These are phyloP conservation scores for Pseudopediastrum boryanum DNA, from an alignment of 139 green algal species.

Conservation along the genomic window DNA sequence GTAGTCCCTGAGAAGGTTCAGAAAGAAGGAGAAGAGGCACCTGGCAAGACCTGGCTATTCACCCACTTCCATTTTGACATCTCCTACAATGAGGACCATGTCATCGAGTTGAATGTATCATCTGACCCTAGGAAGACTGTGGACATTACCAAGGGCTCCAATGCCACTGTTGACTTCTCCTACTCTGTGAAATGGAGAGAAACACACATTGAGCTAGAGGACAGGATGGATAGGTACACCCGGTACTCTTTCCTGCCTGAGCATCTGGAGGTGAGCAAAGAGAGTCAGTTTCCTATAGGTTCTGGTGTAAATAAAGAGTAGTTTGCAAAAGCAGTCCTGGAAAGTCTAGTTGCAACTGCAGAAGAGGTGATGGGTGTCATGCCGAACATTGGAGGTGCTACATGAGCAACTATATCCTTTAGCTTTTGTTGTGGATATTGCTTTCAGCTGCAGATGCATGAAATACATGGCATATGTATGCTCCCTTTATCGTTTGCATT, in stretches of 20 bases:
- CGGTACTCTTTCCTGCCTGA: slow-evolving; percentile 91
- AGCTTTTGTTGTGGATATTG: too few relatives aligned
- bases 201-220: slow-evolving; percentile 70
- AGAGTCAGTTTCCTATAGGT: too few relatives aligned
- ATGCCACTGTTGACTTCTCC: slow-evolving; percentile 66
- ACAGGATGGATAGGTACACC: slow-evolving; percentile 91
- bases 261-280: slow-evolving; percentile 86
- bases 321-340: too few relatives aligned
- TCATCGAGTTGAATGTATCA: slow-evolving; percentile 62
- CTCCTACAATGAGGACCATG: slow-evolving; percentile 79
- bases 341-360: too few relatives aligned
- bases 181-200: slow-evolving; percentile 89
- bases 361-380: too few relatives aligned
- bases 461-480: too few relatives aligned
- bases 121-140: slow-evolving; percentile 63
- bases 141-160: slow-evolving; percentile 73
- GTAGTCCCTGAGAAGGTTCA: slow-evolving; percentile 68
- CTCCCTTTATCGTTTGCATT: too few relatives aligned
- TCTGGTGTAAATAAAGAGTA: too few relatives aligned
- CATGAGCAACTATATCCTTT: too few relatives aligned
- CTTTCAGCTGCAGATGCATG: too few relatives aligned
- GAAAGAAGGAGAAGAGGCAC: slow-evolving; percentile 2
- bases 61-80: slow-evolving; percentile 97
- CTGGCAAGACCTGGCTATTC: slow-evolving; percentile 78
- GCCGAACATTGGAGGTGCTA: too few relatives aligned